Base-by-base conservation (phyloP, 2,329 filamentous ascomycete genomes). In the Nothopassalora personata region DNA sequence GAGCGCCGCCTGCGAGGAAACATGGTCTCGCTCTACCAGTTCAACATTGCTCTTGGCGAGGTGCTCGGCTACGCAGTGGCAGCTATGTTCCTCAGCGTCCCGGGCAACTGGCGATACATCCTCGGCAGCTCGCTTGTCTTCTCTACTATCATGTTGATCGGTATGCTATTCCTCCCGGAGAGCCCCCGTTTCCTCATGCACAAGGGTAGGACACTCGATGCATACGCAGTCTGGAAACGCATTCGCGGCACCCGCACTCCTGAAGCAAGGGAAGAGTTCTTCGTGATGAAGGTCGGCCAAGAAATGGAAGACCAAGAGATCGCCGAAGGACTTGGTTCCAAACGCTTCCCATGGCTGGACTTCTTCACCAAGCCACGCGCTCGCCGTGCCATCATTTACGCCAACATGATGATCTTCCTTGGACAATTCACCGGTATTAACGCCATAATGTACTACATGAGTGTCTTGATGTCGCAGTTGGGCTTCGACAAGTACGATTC, bases 31-130 rank as follows among this genome's bases (percentile, higher is more conserved):
- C 76, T 90, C 0, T 90, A 90, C 71, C 88, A 90, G 69, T 83
- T 90, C 73, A 89, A 88, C 74, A 90, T 90, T 67, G 88, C 88
- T 0, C 79, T 90, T 0, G 87, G 87, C 30, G 87, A 90, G 66
- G 87, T 90, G 1, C 76, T 90, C 1, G 88, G 87, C 2, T 90
- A 90, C 60, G 87, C 85, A 5, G 82, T 90, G 1, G 87, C 85
- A 0, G 87, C 87, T 50, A 89, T 90, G 58, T 90, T 90, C 72
- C 77, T 89, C 61, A 80, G 77, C n/a, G 85, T 90, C 1, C 74
- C 76, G 0, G 87, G 87, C 15, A 86, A 86, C 75, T 90, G 87
- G 87, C 80, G 87, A 39, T 89, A 84, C 70, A 90, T 90, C 60
- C 82, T 90, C 1, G 87, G 87, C 4, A 88, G 85, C 1, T 90